Conservation (phyloP, 352 stramenopile genomes). For the Hyaloperonospora brassicae region DNA sequence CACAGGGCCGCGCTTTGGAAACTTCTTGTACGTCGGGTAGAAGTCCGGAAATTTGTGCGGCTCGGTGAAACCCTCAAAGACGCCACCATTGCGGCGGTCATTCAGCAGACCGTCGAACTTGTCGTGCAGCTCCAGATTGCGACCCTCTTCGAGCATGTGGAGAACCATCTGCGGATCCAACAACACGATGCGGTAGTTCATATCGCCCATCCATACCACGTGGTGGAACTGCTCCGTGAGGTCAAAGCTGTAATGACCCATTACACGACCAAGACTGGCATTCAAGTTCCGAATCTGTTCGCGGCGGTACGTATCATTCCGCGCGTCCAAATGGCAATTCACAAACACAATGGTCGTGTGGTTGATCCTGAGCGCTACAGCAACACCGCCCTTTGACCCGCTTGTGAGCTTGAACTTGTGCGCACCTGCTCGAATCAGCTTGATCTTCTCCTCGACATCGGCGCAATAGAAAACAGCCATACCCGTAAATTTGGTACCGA, state of each 20-base stretch:
- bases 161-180: conserved; percentile 67
- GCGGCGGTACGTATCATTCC: conserved; percentile 69
- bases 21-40: conserved; percentile 87
- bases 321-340: conserved; percentile 78
- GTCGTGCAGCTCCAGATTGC: conserved; percentile 71
- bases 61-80: conserved; percentile 80
- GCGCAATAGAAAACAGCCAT: conserved; percentile 70
- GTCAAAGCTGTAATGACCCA: conserved; percentile 76
- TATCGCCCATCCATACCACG: conserved; percentile 85
- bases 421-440: conserved; percentile 58
- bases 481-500: conserved; percentile 81
- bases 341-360: conserved; percentile 79
- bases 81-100: conserved; percentile 55
- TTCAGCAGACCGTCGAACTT: conserved; percentile 81
- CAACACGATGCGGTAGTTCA: conserved; percentile 83
- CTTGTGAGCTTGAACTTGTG: conserved; percentile 81
- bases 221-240: conserved; percentile 86
- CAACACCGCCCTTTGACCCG: conserved; percentile 75
- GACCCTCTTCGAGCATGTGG: conserved; percentile 70
- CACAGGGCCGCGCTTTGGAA: conserved; percentile 57
- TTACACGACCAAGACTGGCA: conserved; percentile 61
- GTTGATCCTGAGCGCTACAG: conserved; percentile 62
- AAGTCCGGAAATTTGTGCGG: conserved; percentile 82
- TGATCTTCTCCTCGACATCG: conserved; percentile 48
- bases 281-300: conserved; percentile 81